Evolutionary conservation across 208 protist genomes (phyloP), one percentile per base, ranked within the genome.

Genomic region (Leishmania tropica): DNA sequence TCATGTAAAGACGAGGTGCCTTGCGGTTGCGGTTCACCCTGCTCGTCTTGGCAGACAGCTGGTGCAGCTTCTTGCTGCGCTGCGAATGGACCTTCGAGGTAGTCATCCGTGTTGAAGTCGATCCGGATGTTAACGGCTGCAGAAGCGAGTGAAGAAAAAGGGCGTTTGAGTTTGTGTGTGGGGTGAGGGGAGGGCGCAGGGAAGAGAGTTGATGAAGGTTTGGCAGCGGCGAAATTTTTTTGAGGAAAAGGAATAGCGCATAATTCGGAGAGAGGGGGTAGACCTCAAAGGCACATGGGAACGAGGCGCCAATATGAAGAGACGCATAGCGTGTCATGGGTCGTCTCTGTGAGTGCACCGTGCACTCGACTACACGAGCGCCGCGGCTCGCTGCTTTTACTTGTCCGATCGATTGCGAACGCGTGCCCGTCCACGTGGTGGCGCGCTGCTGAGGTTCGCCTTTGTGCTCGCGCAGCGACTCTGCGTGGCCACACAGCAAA

Each of bases 1-100:
- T 97, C 95, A 98, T 97, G 92, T 97, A 98, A 54, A 98, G 92
- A 75, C 96, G 92, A 40, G 95, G 95, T 24, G 93, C 75, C 86
- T 93, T 94, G 89, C 95, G 95, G 87, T 93, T 89, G 79, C 95
- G 93, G 78, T 94, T 93, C 85, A 97, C 95, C 79, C 65, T 90
- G 87, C 90, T 95, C 56, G 87, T 96, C 91, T 94, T 95, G 89
- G 95, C 94, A 42, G 91, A 81, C 77, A 96, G 90, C 88, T 96
- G 95, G 80, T 92, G 90, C 74, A 97, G 90, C 93, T 97, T 96
- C 92, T 95, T 96, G 95, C 91, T 95, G 91, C 93, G 95, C 85
- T 96, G 86, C 0, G 93, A 88, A 58, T 93, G 92, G 54, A 97
- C 88, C 83, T 94, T 93, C 42, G 87, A 94, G 62, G 86, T 92